Base-by-base conservation (phyloP, 805 yeast species). In the Schwanniomyces sp. region DNA sequence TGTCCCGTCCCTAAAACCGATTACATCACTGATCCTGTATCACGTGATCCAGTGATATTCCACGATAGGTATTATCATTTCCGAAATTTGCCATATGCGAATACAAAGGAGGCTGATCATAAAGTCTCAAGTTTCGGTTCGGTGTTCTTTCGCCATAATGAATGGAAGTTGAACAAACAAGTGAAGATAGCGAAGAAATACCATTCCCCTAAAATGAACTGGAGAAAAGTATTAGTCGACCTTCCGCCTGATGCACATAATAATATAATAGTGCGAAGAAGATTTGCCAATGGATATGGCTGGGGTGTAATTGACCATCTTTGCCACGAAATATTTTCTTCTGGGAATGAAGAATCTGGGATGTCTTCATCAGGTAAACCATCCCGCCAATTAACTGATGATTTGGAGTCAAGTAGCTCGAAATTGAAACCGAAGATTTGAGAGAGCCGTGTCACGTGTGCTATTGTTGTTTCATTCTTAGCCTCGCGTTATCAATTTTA, bases 181-280 rank as follows among this genome's bases (percentile, higher is more conserved):
- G 74, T 69, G 24, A 60, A 53, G 30, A 72, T 74, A 21, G 79
- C 77, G 3, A 61, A 67, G 34, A 70, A 68, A 55, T 74, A 72
- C 51, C 79, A 74, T 46, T 49, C 63, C 7, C 61, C 61, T 8
- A 55, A 56, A 6, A 55, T 73, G 49, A 66, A 57, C 41, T 74
- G 79, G 79, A 61, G 79, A n/a, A 74, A 74, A 50, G 69, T 74
- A 11, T 57, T 74, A 51, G 78, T 73, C 2, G 61, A 63, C 44
- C 58, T 74, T 17, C 77, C 76, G 0, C 76, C 77, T 1, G 79
- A 74, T 56, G 76, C 79, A 2, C 79, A 74, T 53, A 74, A 72
- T 52, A 74, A 73, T 50, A 74, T 74, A 6, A 60, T 71, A 4
- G 79, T 74, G 11, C 51, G 79, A 41, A 59, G 79, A 44, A 50